Evolutionary conservation across 176 grass and related monocot species (phyloP).

Genomic region (Canna indica): DNA sequence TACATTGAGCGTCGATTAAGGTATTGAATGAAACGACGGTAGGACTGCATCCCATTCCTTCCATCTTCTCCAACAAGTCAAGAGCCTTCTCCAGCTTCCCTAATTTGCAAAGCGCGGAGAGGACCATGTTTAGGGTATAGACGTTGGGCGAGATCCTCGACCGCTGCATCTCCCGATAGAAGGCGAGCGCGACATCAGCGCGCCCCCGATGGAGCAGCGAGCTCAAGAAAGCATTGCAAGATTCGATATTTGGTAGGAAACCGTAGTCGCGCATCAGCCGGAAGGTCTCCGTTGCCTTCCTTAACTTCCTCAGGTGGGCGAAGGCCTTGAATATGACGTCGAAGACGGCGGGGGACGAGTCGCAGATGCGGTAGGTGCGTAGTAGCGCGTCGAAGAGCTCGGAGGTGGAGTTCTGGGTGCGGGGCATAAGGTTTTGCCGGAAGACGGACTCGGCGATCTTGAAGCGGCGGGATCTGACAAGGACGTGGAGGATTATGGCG

Average conservation of each 20-base stretch:
- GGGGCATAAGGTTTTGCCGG: conserved; percentile 31
- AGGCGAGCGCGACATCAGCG: conserved; percentile 47
- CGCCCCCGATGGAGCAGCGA: conserved; percentile 36
- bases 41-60: conserved; percentile 36
- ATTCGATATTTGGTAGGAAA: conserved; percentile 45
- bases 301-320: conserved; percentile 49
- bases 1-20: conserved; percentile 52
- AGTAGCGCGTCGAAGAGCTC: conserved; percentile 31
- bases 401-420: conserved; percentile 19
- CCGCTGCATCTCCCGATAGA: conserved; percentile 73
- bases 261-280: conserved; percentile 53
- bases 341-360: conserved; percentile 30
- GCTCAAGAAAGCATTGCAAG: conserved; percentile 74
- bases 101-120: conserved; percentile 29
- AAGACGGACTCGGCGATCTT: conserved; percentile 38
- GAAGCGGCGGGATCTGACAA: conserved; percentile 25
- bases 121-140: conserved; percentile 75
- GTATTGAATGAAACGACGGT: conserved; percentile 55
- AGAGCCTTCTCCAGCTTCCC: conserved; percentile 41
- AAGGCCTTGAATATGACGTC: conserved; percentile 56
- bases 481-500: conserved; percentile 29
- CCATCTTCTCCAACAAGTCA: conserved; percentile 48
- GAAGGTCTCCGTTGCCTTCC: conserved; percentile 51
- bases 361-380: conserved; percentile 18
- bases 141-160: conserved; percentile 53